Evolutionary conservation across 306 rosid species (phyloP).

Genomic region (Hippophae tibetana): DNA sequence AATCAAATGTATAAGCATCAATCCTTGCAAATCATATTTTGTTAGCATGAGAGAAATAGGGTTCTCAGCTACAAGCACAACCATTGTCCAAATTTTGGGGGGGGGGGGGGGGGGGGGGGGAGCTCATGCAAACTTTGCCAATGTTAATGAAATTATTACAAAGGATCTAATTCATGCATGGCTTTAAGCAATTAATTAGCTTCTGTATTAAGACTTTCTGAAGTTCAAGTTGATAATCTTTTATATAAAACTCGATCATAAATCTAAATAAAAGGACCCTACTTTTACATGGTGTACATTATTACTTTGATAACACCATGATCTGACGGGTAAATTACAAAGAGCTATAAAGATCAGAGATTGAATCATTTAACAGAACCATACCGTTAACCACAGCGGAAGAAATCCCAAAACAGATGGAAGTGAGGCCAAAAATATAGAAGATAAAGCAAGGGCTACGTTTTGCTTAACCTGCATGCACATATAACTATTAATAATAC

Average conservation of each 20-base stretch:
- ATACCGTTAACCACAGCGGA: constrained; percentile 93
- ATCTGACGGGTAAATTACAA: constrained; percentile 5
- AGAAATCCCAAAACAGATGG: constrained; percentile 90
- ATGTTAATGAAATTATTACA: too few relatives aligned
- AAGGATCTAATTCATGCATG: too few relatives aligned
- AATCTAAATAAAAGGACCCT: background rate
- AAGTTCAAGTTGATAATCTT: too few relatives aligned
- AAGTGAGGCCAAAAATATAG: constrained; percentile 77
- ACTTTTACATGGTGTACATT: background rate
- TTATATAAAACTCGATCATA: background rate
- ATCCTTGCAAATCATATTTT: too few relatives aligned
- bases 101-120: too few relatives aligned
- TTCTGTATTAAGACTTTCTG: too few relatives aligned
- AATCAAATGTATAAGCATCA: too few relatives aligned
- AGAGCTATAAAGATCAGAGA: constrained; percentile 7
- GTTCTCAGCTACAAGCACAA: too few relatives aligned
- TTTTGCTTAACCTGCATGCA: constrained; percentile 80
- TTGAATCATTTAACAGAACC: constrained; percentile 19
- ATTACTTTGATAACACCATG: background rate
- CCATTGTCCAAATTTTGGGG: too few relatives aligned
- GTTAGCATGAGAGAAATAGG: too few relatives aligned
- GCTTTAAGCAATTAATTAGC: too few relatives aligned
- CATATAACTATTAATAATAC: background rate
- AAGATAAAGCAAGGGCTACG: constrained; percentile 73
- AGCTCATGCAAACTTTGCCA: too few relatives aligned